Conservation (phyloP, 176 grass and related monocot genomes). For the Dendrocalamus sinicus region DNA sequence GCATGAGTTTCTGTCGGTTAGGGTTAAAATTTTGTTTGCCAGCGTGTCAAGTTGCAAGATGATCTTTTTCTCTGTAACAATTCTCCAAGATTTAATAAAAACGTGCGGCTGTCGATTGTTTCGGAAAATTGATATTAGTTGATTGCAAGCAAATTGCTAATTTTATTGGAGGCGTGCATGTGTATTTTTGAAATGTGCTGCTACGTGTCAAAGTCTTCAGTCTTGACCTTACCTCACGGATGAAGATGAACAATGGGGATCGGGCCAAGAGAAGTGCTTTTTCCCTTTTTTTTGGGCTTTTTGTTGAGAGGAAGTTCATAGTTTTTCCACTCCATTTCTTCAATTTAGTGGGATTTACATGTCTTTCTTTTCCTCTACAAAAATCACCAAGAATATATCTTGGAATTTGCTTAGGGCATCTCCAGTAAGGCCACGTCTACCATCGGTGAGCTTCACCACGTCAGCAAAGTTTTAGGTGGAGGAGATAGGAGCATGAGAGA, state of each 20-base stretch:
- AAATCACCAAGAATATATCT: background rate
- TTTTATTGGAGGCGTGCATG: background rate
- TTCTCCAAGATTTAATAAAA: background rate
- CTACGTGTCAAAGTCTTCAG: background rate
- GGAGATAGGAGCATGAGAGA: too few species aligned
- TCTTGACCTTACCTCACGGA: background rate
- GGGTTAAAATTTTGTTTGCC: background rate
- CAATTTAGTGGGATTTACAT: background rate
- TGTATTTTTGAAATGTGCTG: background rate
- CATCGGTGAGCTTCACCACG: too few species aligned
- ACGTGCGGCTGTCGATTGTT: background rate
- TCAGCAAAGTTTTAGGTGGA: too few species aligned
- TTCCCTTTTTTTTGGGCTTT: background rate
- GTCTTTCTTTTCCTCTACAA: background rate
- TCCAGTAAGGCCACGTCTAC: too few species aligned
- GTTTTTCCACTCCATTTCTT: conserved; percentile 9
- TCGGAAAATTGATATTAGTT: background rate
- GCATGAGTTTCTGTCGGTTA: background rate
- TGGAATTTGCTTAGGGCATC: background rate
- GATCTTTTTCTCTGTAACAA: background rate
- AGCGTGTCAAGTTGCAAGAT: background rate
- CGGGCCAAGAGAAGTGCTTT: background rate
- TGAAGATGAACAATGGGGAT: conserved; percentile 28
- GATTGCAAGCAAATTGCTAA: background rate
- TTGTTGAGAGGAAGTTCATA: background rate